These are phyloP conservation scores for Linnemannia elongata DNA, from an alignment of 192 early-diverging fungal species.

Conservation along the genomic window DNA sequence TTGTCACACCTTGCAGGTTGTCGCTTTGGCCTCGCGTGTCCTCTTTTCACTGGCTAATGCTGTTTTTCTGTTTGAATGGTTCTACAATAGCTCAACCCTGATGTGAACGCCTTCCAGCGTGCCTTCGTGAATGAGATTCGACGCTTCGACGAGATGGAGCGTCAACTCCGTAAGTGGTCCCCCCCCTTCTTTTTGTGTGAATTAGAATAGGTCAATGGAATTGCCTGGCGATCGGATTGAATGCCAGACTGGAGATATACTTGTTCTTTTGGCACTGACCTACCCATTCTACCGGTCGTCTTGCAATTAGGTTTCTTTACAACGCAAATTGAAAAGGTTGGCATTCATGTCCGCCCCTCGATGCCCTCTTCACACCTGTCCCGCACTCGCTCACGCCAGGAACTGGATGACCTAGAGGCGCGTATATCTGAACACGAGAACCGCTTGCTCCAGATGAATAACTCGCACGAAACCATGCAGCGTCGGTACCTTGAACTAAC, in stretches of 20 bases:
- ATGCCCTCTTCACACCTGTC: slow-evolving; percentile 62
- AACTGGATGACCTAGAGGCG: slow-evolving; percentile 95
- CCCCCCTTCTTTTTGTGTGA: background rate
- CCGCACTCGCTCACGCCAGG: slow-evolving; percentile 83
- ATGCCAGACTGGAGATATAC: background rate
- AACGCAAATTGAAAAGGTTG: slow-evolving; percentile 82
- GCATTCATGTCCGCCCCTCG: slow-evolving; percentile 70
- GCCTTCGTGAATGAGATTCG: slow-evolving; percentile 96
- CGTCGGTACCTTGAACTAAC: slow-evolving; percentile 90
- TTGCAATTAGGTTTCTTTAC: slow-evolving; percentile 80
- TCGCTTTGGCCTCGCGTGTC: background rate
- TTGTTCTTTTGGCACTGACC: background rate
- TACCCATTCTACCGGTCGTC: background rate
- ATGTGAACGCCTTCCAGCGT: slow-evolving; percentile 97
- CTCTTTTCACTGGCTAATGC: background rate
- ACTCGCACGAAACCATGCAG: slow-evolving; percentile 88
- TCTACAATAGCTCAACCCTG: slow-evolving; percentile 83
- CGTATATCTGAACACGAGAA: slow-evolving; percentile 84
- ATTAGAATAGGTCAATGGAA: too few species aligned
- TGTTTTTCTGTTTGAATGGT: slow-evolving; percentile 8
- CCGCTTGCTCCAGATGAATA: slow-evolving; percentile 88
- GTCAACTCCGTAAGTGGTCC: slow-evolving; percentile 84
- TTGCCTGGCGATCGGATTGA: background rate
- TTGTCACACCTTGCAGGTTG: background rate
- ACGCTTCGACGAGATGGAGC: slow-evolving; percentile 97